Evolutionary conservation across 805 yeast genomes (phyloP), one percentile per base, ranked within the genome.

Genomic region (Saturnispora gosingensis): DNA sequence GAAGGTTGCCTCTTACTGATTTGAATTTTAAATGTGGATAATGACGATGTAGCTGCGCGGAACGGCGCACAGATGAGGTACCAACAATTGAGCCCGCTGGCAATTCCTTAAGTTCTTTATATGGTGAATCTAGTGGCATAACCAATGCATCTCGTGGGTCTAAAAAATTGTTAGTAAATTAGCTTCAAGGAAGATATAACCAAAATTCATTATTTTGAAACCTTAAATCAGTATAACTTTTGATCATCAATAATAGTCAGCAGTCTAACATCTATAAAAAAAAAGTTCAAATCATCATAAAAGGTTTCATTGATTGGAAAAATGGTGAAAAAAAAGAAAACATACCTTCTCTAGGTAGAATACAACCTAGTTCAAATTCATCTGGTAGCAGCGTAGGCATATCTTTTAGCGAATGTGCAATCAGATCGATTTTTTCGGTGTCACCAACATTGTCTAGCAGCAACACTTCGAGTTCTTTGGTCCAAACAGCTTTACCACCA

Each of bases 401-500:
- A 69, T 90, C 98, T 67, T 93, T 93, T 58, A 93, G 74, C 3
- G 96, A 87, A 66, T 93, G 98, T 38, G 91, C 98, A 63, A 93
- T 84, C 68, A 91, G 71, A 65, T 93, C 97, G 46, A 91, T 73
- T 67, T 81, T 75, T 49, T 85, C 82, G 58, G 73, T 81, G 18
- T 70, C 73, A 28, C 84, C 90, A 25, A 81, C 74, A 45, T 76
- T 72, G 57, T 85, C 75, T 39, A 91, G 71, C 48, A 90, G 69
- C 46, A 89, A 70, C 24, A 82, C 82, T 68, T 93, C 99, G 52
- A 93, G 74, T 68, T 93, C 99, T 63, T 87, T 86, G 3, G 99
- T 93, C 99, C 99, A 93, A 24, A 93, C 67, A 0, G 97, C 81
- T 66, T 93, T 93, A 25, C 99, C 99, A 43, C 97, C 98, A 69